Conservation (phyloP, 352 stramenopile species). For the Blastocystis sp. region DNA sequence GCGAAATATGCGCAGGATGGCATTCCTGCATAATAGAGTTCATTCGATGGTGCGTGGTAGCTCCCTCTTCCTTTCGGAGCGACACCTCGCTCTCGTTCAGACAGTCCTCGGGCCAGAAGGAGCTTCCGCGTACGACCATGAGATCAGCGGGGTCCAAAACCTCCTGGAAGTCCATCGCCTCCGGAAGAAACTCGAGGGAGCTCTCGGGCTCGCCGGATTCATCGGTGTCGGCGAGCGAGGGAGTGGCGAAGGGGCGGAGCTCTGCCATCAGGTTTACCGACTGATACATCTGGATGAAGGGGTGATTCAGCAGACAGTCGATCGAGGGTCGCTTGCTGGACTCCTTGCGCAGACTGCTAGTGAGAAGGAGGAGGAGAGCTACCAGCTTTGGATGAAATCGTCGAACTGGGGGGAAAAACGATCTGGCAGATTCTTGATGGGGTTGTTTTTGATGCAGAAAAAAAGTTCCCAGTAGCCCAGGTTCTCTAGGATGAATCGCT, state of each 20-base stretch:
- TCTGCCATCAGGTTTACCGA: background rate
- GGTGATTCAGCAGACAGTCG: background rate
- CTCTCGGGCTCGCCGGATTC: background rate
- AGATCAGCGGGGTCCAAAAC: background rate
- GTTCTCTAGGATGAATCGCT: background rate
- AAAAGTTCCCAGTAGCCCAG: constrained; percentile 43
- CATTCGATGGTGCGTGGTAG: too few relatives aligned
- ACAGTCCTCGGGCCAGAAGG: background rate
- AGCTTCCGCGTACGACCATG: background rate
- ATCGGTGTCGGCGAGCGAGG: too few relatives aligned
- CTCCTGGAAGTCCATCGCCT: background rate
- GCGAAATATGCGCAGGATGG: background rate
- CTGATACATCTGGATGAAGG: background rate
- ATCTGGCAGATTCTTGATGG: background rate
- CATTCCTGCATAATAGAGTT: background rate
- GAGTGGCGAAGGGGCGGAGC: background rate
- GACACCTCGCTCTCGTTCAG: too few relatives aligned
- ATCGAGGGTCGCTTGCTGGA: background rate
- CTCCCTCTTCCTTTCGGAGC: too few relatives aligned
- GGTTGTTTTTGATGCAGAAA: background rate
- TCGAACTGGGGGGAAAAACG: background rate
- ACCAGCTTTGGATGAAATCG: background rate
- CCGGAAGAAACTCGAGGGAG: background rate
- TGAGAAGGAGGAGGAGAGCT: background rate
- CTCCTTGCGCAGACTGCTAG: background rate